phyloP scores from a whole-genome alignment of 345 rosid species.

The Rhodamnia argentea region DNA sequence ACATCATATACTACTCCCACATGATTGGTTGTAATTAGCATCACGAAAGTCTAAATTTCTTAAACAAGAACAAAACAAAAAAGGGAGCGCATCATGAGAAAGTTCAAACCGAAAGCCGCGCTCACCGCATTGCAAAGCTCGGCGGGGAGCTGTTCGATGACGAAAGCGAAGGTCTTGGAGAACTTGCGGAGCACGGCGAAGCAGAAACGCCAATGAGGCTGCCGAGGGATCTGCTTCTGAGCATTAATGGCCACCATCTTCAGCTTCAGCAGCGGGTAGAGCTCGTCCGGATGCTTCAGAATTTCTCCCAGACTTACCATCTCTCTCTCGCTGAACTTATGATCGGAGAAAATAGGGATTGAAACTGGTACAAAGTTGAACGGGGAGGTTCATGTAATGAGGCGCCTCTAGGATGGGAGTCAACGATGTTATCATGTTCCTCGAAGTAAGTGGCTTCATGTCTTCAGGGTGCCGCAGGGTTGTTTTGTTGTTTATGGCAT shows the following conservation, averaged over 20 bases:
- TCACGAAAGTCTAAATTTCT: no score
- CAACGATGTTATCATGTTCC: no score
- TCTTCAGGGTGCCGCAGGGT: no score
- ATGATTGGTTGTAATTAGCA: no score
- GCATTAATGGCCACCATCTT: slow-evolving; percentile 52
- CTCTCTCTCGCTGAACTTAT: not conserved
- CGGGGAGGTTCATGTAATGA: not conserved
- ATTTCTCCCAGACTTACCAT: slow-evolving; percentile 66
- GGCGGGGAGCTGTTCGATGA: slow-evolving; percentile 71
- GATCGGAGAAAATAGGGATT: not conserved
- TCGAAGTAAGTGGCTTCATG: no score
- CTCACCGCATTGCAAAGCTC: slow-evolving; percentile 79
- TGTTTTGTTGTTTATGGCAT: no score
- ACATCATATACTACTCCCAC: no score
- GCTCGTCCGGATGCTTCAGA: slow-evolving; percentile 61
- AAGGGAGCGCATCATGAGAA: no score
- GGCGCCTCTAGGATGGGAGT: no score
- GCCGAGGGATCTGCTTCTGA: slow-evolving; percentile 77
- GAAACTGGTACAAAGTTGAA: no score
- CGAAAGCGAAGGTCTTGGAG: slow-evolving; percentile 71
- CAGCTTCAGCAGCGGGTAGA: slow-evolving; percentile 67
- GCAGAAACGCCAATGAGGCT: slow-evolving; percentile 86
- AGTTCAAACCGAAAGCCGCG: not conserved
- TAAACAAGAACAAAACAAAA: no score
- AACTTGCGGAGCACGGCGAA: slow-evolving; percentile 77